Base-by-base conservation (phyloP, 108 stramenopile species). In the Nitzschia sp. region DNA sequence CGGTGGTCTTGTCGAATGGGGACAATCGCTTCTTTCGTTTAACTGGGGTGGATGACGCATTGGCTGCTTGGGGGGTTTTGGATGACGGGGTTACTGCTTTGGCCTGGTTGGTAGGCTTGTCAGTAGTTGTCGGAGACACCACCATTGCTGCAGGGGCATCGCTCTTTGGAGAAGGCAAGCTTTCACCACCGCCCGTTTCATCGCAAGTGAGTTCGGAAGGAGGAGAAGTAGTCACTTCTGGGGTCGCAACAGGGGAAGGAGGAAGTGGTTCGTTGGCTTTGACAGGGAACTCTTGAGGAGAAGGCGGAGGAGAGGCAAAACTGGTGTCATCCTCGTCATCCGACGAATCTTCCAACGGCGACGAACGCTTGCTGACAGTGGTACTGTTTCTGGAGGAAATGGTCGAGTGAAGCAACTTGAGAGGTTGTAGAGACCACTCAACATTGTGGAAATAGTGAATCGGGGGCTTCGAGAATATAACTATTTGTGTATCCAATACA, bases 1-100 rank as follows among this genome's bases (percentile, higher is more conserved):
- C 37, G 38, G 26, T 2, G 2, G 57, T 40, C 25, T 58, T 20
- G 11, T 58, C 57, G n/a, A 39, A 12, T n/a, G 25, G 29, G 38
- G 24, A 14, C 24, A 58, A 8, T 37, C 57, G 57, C 8, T 58
- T 58, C 57, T 14, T 39, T 26, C 38, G 29, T 1, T 58, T 58
- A 2, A 19, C 53, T 55, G 53, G 12, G 15, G 17, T 55, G 1
- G 53, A 24, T 19, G 53, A 20, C 3, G 22, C 21, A 55, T 55
- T 8, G 25, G 15, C 38, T 40, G 29, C 57, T 37, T 58, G 2
- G 57, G n/a, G 34, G 8, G 24, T n/a, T 25, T 25, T 25, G 12
- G 57, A 25, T 25, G 11, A 5, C 6, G 46, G 46, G 14, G 17
- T 48, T 48, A 48, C n/a, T 48, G 14, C 46, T 48, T 48, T 58